Base-by-base conservation (phyloP, 2,329 filamentous ascomycete genomes). In the Capronia epimyces region DNA sequence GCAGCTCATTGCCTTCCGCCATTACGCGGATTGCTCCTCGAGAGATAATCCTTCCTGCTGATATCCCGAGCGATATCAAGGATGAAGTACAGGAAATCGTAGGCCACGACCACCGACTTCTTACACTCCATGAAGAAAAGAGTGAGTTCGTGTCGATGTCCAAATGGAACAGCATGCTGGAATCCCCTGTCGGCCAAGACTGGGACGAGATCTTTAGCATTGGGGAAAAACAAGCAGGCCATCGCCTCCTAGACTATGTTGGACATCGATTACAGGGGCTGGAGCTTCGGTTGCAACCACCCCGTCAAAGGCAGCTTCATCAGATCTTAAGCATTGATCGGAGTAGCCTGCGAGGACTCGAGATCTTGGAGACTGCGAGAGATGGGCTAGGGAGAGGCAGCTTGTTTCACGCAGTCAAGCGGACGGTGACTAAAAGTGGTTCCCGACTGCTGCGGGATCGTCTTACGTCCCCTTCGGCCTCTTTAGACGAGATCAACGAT, bases 281-380 rank as follows among this genome's bases (percentile, higher is more conserved):
- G 46, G 83, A 81, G 63, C 82, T 95, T 71, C 89, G 87, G 66
- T 76, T 98, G 34, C 89, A 94, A 65, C 83, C 88, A 39, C 93
- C 93, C 1, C 72, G 84, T 29, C 84, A 87, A 52, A 80, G 88
- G 59, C 81, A 86, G 58, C 77, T 80, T 45, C 75, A 87, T 63
- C 81, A 94, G 55, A 82, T 86, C 57, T 93, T 98, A 87, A 79
- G 74, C 44, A 94, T 98, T 59, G 93, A 98, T 71, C 90, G 86
- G 65, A 95, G 90, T 64, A 96, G 86, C 59, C 78, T 98, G 70
- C 80, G 87, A 52, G 88, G 90, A 1, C 76, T 98, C 3, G 93
- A 98, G 67, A 87, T 98, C 58, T 83, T 88, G 58, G 82, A 83
- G 65, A 97, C 93, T 0, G 82, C 95, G 44, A 80, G 86, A 43